Percentiles rank a stretch among this genome's conserved stretches.
phyloP scores from a whole-genome alignment of 2,329 filamentous ascomycete species.

The Pestalotiopsis sp. region DNA sequence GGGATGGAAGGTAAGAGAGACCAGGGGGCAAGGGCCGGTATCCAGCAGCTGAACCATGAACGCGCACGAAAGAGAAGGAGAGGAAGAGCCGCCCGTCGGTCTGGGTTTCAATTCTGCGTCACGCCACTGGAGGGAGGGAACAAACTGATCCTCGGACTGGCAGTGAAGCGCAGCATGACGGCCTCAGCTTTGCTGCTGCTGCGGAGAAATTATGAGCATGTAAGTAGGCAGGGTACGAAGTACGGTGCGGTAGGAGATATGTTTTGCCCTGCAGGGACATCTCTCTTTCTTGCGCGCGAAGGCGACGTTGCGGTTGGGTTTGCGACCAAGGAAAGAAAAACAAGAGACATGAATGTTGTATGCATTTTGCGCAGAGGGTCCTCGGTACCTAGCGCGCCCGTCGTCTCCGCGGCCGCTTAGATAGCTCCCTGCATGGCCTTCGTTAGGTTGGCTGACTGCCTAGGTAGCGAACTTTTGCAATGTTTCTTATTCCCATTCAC shows the following conservation, averaged over 20 bases:
- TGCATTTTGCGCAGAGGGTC: too few species aligned
- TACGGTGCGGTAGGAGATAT: not conserved
- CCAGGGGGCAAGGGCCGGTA: constrained; percentile 25
- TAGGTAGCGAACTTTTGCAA: not conserved
- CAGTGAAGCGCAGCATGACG: not conserved
- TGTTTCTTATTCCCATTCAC: constrained; percentile 6
- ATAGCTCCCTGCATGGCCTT: not conserved
- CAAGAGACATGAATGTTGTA: too few species aligned
- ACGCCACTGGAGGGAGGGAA: not conserved
- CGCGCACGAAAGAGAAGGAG: not conserved
- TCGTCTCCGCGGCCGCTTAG: not conserved
- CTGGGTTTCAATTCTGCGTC: not conserved
- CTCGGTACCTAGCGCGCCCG: too few species aligned
- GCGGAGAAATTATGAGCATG: not conserved
- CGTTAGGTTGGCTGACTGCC: not conserved
- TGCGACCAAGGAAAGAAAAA: not conserved
- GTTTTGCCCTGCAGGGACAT: not conserved
- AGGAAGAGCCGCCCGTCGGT: not conserved
- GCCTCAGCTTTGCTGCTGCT: not conserved
- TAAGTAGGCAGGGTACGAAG: not conserved
- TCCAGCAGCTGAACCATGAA: constrained; percentile 13
- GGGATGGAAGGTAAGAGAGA: constrained; percentile 14
- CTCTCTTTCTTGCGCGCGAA: not conserved
- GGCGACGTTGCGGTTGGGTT: not conserved
- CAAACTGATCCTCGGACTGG: not conserved